phyloP scores from a whole-genome alignment of 345 rosid genomes.

The Turnera subulata region DNA sequence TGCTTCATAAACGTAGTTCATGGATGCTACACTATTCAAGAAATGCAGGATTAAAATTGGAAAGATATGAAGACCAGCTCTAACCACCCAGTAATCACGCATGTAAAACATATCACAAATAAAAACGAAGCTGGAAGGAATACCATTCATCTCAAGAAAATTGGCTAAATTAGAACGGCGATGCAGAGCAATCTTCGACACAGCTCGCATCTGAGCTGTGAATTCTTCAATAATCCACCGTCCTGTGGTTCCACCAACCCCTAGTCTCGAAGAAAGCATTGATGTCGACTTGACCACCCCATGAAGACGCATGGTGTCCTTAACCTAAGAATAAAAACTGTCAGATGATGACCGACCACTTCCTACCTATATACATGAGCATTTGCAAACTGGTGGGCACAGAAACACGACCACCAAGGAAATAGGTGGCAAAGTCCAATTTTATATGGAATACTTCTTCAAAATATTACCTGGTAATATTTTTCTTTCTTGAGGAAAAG shows the following conservation, averaged over 20 bases:
- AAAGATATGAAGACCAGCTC: no score
- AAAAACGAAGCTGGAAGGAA: not conserved
- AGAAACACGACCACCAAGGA: not conserved
- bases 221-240: constrained; percentile 90
- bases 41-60: no score
- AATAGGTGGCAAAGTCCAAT: not conserved
- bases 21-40: no score
- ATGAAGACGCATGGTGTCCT: constrained; percentile 88
- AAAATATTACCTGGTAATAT: constrained; percentile 66
- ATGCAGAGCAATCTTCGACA: constrained; percentile 91
- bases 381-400: not conserved
- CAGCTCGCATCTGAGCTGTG: constrained; percentile 91
- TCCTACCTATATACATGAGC: not conserved
- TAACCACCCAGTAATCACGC: not conserved
- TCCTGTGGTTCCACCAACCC: constrained; percentile 64
- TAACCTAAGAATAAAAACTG: constrained; percentile 44
- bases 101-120: not conserved
- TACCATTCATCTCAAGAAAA: constrained; percentile 85
- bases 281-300: constrained; percentile 90
- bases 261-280: constrained; percentile 67
- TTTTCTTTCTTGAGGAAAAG: constrained; percentile 73
- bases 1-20: no score
- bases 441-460: not conserved
- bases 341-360: not conserved
- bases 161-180: constrained; percentile 75